These are phyloP conservation scores for Cicer pinnatifidum DNA, from an alignment of 306 rosid species.

Conservation along the genomic window DNA sequence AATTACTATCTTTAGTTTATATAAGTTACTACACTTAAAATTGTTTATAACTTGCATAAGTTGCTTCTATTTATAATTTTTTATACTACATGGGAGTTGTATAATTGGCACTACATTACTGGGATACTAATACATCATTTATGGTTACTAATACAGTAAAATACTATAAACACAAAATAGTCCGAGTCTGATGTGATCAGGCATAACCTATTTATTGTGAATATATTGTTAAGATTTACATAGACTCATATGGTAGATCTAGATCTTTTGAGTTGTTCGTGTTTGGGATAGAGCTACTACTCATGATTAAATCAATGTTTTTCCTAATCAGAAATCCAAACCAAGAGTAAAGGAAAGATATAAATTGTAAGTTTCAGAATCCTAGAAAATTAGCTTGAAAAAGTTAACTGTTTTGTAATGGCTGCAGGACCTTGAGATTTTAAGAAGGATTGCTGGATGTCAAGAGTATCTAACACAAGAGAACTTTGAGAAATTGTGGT, in stretches of 20 bases:
- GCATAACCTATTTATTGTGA: neutral
- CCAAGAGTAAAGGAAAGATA: constrained; percentile 5
- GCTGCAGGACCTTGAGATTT: constrained; percentile 77
- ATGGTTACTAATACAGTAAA: constrained; percentile 16
- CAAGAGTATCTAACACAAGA: constrained; percentile 68
- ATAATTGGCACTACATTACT: neutral
- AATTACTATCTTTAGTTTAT: constrained; percentile 5
- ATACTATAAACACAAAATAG: constrained; percentile 13
- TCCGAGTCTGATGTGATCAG: neutral
- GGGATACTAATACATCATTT: constrained; percentile 11
- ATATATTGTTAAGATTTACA: neutral
- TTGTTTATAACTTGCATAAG: neutral
- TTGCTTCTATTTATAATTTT: constrained; percentile 24
- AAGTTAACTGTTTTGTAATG: constrained; percentile 12
- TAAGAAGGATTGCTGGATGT: constrained; percentile 84
- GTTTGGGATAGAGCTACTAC: constrained; percentile 1
- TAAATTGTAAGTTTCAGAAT: neutral
- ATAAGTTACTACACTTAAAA: constrained; percentile 3
- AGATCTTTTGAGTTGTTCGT: constrained; percentile 24
- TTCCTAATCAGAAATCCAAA: neutral
- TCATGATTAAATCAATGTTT: constrained; percentile 17
- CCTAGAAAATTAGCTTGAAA: constrained; percentile 29
- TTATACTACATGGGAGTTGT: constrained; percentile 3
- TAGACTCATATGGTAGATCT: neutral
- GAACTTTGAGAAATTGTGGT: constrained; percentile 93